Base-by-base conservation (phyloP, 192 early-diverging fungal genomes). In the Spinellus fusiger region DNA sequence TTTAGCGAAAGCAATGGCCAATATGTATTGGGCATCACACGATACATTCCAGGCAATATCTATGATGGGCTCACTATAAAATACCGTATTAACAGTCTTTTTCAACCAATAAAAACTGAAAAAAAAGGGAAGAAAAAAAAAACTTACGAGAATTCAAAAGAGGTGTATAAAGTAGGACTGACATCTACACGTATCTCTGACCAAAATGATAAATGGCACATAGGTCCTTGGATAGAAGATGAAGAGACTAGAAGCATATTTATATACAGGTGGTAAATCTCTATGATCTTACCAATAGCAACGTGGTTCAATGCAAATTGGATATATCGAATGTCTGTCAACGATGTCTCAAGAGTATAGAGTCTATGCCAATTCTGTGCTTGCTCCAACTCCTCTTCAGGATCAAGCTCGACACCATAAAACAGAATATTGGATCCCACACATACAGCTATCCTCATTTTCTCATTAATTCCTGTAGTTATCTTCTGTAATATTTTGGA, bases 11-110 rank as follows among this genome's bases (percentile, higher is more conserved):
- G 81, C 84, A 9, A 90, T 77, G 8, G 86, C 88, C 9, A 93
- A 69, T 26, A 93, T 68, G 33, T 82, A 79, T 40, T 90, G 81
- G 1, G 87, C 89, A 64, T 89, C 87, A 5, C 84, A 81, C n/a
- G 89, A 80, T 3, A 88, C 71, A 61, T 74, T 83, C 91, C 88
- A 93, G 50, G 84, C 83, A 34, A 89, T 40, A 59, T 75, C 86
- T 31, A 79, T 65, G 38, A 89, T 69, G 3, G 54, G 38, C 44
- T 78, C 76, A 33, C 74, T 86, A 56, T 49, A 55, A 8, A 61
- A 8, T 27, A 62, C 3, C 13, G 13, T 9, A 37, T 37, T 9
- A 9, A 5, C 35, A 37, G 5, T 37, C 13, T 9, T 37, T 37
- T 37, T 9, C 5, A 37, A 37, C 5, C 35, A 37, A 37, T 37